These are phyloP conservation scores for Sergeia podlipaevii DNA, from an alignment of 208 protist species.

Conservation along the genomic window DNA sequence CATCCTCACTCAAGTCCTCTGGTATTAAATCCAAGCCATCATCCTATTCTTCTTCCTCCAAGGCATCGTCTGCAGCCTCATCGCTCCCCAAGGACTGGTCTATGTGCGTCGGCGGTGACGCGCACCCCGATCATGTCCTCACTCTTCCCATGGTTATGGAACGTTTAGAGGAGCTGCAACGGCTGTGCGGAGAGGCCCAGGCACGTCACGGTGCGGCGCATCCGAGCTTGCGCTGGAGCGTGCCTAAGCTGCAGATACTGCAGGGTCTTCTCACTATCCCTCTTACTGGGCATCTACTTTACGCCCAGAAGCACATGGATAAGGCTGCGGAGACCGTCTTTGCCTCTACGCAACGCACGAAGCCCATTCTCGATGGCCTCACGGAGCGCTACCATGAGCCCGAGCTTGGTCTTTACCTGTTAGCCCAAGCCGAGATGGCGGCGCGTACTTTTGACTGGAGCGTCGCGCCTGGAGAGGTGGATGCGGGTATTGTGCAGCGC, in stretches of 20 bases:
- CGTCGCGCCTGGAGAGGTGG: constrained; percentile 29
- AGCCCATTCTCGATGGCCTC: constrained; percentile 52
- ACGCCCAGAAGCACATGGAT: constrained; percentile 38
- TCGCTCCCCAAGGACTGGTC: constrained; percentile 22
- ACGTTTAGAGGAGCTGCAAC: constrained; percentile 61
- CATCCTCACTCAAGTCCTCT: no score
- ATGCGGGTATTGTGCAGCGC: constrained; percentile 25
- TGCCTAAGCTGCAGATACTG: constrained; percentile 74
- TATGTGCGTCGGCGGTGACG: constrained; percentile 29
- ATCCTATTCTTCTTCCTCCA: neutral
- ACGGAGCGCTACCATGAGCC: constrained; percentile 37
- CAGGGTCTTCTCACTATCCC: constrained; percentile 67
- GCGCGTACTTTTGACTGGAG: constrained; percentile 69
- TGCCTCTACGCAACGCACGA: constrained; percentile 27
- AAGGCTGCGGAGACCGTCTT: constrained; percentile 53
- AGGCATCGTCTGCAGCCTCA: neutral
- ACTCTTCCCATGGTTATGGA: constrained; percentile 57
- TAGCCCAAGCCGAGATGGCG: constrained; percentile 60
- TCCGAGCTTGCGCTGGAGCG: constrained; percentile 52
- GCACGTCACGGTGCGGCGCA: constrained; percentile 19
- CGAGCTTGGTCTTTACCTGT: constrained; percentile 71
- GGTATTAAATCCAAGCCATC: no score
- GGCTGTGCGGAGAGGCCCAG: constrained; percentile 26
- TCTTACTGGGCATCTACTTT: constrained; percentile 60
- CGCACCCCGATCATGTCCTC: constrained; percentile 14